phyloP scores from a whole-genome alignment of 2,329 filamentous ascomycete genomes.

The Dactylellina parvicollis region DNA sequence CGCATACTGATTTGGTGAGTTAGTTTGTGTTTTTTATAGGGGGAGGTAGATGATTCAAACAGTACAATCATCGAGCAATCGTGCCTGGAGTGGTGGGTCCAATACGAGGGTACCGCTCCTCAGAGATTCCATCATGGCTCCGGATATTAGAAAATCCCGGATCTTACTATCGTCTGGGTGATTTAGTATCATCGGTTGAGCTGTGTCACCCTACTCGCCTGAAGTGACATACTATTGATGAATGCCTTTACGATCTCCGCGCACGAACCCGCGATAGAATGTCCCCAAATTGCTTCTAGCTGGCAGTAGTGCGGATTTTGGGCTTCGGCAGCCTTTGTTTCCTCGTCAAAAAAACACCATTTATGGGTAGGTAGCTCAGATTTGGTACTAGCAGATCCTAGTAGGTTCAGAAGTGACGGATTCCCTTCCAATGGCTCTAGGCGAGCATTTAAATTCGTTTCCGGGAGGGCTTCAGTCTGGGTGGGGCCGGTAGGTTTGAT shows the following conservation, averaged over 20 bases:
- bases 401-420: neutral
- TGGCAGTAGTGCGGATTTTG: neutral
- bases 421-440: neutral
- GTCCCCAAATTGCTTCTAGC: constrained; percentile 1
- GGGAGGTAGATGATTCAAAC: constrained; percentile 55
- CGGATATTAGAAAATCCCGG: constrained; percentile 67
- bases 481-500: neutral
- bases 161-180: constrained; percentile 31
- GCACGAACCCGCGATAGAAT: neutral
- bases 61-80: constrained; percentile 69
- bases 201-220: neutral
- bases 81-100: constrained; percentile 67
- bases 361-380: neutral
- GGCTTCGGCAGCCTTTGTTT: neutral
- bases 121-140: constrained; percentile 66
- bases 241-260: neutral
- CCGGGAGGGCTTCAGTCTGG: neutral
- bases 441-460: neutral
- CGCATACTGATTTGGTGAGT: constrained; percentile 63
- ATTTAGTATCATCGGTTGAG: neutral
- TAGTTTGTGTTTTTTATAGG: neutral
- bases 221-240: neutral
- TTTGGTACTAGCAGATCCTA: constrained; percentile 1
- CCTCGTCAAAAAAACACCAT: constrained; percentile 26
- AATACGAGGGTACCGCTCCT: constrained; percentile 69